Conservation (phyloP, 108 stramenopile species). For the Cyclotella cryptica region DNA sequence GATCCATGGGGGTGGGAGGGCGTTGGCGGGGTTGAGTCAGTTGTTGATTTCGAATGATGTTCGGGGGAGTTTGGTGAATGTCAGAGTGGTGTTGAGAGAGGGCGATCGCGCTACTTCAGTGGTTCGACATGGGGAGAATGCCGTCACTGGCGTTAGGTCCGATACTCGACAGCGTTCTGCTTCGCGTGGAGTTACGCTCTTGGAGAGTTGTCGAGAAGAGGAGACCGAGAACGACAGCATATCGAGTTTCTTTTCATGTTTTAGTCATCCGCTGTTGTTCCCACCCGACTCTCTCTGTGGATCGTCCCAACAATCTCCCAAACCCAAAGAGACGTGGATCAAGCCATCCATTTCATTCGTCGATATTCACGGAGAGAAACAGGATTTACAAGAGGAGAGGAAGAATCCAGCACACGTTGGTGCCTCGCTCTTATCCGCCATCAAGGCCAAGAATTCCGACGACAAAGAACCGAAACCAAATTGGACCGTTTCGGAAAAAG, state of each 20-base stretch:
- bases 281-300: conserved; percentile 30
- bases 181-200: background rate
- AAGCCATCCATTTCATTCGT: background rate
- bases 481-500: conserved; percentile 6
- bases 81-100: conserved; percentile 33
- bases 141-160: background rate
- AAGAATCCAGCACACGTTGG: conserved; percentile 29
- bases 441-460: conserved; percentile 43
- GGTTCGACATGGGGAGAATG: background rate
- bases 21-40: conserved; percentile 28
- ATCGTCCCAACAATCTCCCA: background rate
- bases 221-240: background rate
- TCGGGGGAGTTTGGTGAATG: conserved; percentile 39
- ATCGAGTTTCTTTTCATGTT: conserved; percentile 18
- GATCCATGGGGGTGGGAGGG: background rate
- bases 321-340: background rate
- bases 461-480: background rate
- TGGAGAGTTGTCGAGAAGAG: background rate
- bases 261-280: conserved; percentile 35
- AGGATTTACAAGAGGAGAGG: background rate
- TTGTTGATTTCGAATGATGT: conserved; percentile 51
- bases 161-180: background rate
- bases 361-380: conserved; percentile 5
- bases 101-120: conserved; percentile 1
- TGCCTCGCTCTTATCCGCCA: conserved; percentile 43